Conservation (phyloP, 2,329 filamentous ascomycete species). For the Sporothrix sp. region DNA sequence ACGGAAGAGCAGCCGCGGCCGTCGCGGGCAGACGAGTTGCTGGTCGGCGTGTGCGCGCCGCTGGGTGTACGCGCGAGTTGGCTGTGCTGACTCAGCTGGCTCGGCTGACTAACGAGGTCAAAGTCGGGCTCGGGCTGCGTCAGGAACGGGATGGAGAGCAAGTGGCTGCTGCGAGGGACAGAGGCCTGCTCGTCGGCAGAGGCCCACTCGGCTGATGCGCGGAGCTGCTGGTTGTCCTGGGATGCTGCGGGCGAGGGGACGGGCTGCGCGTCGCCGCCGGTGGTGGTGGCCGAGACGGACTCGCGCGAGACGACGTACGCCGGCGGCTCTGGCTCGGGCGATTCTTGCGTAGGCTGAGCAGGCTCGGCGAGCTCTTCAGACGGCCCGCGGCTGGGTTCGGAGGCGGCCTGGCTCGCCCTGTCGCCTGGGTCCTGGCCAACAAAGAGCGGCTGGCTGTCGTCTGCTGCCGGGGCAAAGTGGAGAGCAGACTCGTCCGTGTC, state of each 20-base stretch:
- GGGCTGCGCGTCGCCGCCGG: neutral
- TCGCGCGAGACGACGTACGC: too few relatives aligned
- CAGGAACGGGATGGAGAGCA: slow-evolving; percentile 1
- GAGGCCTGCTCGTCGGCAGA: slow-evolving; percentile 3
- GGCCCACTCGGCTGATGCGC: slow-evolving; percentile 8
- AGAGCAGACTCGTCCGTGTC: neutral
- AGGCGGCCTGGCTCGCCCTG: too few relatives aligned
- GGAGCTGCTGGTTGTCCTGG: neutral
- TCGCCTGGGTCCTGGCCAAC: too few relatives aligned
- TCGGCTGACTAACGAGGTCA: neutral
- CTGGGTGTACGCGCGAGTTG: neutral
- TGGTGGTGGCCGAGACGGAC: too few relatives aligned
- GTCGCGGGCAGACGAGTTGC: neutral
- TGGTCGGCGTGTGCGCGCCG: neutral
- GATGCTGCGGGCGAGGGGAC: neutral
- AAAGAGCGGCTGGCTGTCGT: neutral
- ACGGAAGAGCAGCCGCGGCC: neutral
- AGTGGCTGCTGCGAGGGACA: neutral
- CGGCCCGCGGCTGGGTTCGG: too few relatives aligned
- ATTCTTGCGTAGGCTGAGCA: too few relatives aligned
- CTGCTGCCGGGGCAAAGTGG: neutral
- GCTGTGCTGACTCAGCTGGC: neutral
- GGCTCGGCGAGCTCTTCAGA: neutral
- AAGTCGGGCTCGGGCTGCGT: slow-evolving; percentile 15
- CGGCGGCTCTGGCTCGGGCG: too few relatives aligned